These are phyloP conservation scores for Lentinula raphanica DNA, from an alignment of 768 basidiomycete genomes.

Conservation along the genomic window DNA sequence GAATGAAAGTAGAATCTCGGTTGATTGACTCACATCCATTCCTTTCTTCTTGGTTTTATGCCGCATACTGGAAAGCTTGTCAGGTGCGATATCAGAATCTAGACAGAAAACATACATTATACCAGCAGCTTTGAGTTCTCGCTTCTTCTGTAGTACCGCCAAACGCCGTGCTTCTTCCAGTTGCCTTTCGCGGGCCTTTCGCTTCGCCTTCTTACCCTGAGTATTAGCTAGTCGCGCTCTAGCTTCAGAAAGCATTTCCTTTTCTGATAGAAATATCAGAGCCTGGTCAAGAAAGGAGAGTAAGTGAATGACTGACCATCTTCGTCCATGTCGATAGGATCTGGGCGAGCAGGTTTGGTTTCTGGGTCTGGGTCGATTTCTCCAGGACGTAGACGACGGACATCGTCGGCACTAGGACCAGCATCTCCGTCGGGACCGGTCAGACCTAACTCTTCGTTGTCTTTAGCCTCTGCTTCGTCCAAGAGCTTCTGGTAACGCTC, in stretches of 20 bases:
- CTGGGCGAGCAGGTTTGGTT: slow-evolving; percentile 95
- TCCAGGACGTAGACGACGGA: slow-evolving; percentile 83
- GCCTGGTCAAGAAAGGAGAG: slow-evolving; percentile 5
- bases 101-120: slow-evolving; percentile 67
- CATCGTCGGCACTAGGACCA: slow-evolving; percentile 89
- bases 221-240: slow-evolving; percentile 97
- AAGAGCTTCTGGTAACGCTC: slow-evolving; percentile 97
- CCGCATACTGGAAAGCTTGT: slow-evolving; percentile 58
- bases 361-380: slow-evolving; percentile 99
- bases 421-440: slow-evolving; percentile 77
- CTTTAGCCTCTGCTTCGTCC: slow-evolving; percentile 96
- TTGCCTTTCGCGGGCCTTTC: slow-evolving; percentile 96
- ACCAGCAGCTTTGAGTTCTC: slow-evolving; percentile 96
- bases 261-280: slow-evolving; percentile 49
- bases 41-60: slow-evolving; percentile 94
- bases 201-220: slow-evolving; percentile 98
- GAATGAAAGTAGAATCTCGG: neutral
- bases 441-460: slow-evolving; percentile 90
- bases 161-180: slow-evolving; percentile 92
- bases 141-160: slow-evolving; percentile 94
- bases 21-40: slow-evolving; percentile 74
- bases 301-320: slow-evolving; percentile 51
- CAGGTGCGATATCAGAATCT: slow-evolving; percentile 3
- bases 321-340: slow-evolving; percentile 99
- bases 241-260: slow-evolving; percentile 99